phyloP scores from a whole-genome alignment of 805 yeast genomes.

The Kurtzmaniella fragi region DNA sequence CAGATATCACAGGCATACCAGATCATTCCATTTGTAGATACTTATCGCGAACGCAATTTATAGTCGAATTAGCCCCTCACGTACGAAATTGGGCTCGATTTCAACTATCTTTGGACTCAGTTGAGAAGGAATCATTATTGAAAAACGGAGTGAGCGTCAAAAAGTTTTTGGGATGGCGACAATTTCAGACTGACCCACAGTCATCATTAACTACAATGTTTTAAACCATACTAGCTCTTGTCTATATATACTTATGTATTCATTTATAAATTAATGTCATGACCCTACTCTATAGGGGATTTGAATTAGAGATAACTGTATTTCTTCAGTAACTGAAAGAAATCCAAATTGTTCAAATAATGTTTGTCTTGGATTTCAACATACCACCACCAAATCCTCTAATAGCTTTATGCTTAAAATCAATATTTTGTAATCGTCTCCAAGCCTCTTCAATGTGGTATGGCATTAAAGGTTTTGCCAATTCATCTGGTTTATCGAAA shows the following conservation, averaged over 20 bases:
- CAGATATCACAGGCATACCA: slow-evolving; percentile 25
- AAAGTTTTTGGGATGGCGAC: slow-evolving; percentile 28
- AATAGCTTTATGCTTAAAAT: slow-evolving; percentile 56
- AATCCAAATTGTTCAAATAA: too few species aligned
- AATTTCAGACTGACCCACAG: slow-evolving; percentile 20
- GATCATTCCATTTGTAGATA: slow-evolving; percentile 28
- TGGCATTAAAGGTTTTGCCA: slow-evolving; percentile 70
- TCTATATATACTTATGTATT: background rate
- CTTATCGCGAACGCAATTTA: slow-evolving; percentile 19
- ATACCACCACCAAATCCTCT: slow-evolving; percentile 72
- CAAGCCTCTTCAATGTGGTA: slow-evolving; percentile 87
- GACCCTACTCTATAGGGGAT: too few species aligned
- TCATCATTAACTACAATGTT: too few species aligned
- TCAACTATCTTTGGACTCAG: slow-evolving; percentile 20
- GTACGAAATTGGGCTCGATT: slow-evolving; percentile 29
- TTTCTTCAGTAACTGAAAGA: too few species aligned
- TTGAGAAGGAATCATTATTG: slow-evolving; percentile 13
- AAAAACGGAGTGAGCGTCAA: slow-evolving; percentile 18
- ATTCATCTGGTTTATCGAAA: slow-evolving; percentile 86
- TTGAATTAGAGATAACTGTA: too few species aligned
- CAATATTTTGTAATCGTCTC: slow-evolving; percentile 63
- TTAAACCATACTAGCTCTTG: background rate
- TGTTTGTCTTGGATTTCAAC: slow-evolving; percentile 46
- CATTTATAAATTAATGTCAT: background rate
- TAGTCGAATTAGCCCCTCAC: slow-evolving; percentile 27